Conservation (phyloP, 169 alveolate genomes). For the Besnoitia besnoiti region DNA sequence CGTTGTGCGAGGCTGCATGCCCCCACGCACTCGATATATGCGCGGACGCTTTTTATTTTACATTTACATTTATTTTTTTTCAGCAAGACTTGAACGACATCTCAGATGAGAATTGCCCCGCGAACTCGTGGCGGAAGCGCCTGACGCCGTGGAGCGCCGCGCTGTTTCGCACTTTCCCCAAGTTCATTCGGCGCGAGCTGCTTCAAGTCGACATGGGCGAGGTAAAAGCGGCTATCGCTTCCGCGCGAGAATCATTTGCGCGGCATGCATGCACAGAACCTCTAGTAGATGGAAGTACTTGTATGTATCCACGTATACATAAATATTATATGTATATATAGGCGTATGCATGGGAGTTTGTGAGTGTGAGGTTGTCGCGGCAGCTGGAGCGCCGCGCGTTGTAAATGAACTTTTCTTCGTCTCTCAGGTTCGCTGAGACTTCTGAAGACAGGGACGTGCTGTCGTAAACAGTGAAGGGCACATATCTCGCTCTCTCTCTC, state of each 20-base stretch:
- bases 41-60: not conserved
- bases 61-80: not conserved
- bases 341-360: constrained; percentile 71
- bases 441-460: too few species aligned
- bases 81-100: constrained; percentile 66
- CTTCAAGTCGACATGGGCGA: constrained; percentile 81
- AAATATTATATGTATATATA: not conserved
- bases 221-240: too few species aligned
- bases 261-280: too few species aligned
- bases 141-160: constrained; percentile 95
- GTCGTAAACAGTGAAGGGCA: too few species aligned
- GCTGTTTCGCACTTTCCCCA: constrained; percentile 92
- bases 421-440: too few species aligned
- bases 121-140: constrained; percentile 72
- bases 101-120: not conserved
- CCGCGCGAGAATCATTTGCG: too few species aligned
- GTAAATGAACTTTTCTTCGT: too few species aligned
- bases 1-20: too few species aligned
- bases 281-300: not conserved
- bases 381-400: too few species aligned
- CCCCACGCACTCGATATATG: not conserved
- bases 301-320: not conserved
- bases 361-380: too few species aligned
- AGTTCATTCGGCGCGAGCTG: constrained; percentile 91
- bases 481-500: too few species aligned